Conservation (phyloP, 1,284 basidiomycete genomes). For the Schizophyllum commune region DNA sequence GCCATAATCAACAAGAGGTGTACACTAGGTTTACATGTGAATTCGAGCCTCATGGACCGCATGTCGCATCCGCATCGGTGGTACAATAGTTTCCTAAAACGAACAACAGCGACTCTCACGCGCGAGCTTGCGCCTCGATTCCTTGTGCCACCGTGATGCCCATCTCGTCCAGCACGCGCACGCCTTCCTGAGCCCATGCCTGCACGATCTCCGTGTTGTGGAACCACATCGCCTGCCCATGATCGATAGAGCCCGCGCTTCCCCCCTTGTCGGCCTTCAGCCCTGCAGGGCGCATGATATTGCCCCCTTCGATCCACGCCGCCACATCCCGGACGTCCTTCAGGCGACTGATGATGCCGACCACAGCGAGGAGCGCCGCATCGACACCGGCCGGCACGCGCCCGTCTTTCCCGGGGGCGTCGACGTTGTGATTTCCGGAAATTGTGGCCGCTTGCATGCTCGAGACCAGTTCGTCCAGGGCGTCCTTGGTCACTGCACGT, state of each 20-base stretch:
- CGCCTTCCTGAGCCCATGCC: neutral
- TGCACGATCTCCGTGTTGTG: neutral
- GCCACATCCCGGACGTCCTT: constrained; percentile 43
- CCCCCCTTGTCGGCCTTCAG: neutral
- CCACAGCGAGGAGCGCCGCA: constrained; percentile 44
- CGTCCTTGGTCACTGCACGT: too few species aligned
- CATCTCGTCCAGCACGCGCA: neutral
- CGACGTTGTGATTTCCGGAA: neutral
- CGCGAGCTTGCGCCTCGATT: neutral
- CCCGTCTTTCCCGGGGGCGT: neutral
- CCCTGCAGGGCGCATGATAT: constrained; percentile 22
- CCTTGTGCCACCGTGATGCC: neutral
- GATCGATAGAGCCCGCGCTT: neutral
- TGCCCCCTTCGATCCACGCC: constrained; percentile 47
- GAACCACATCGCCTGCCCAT: neutral
- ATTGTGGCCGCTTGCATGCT: neutral
- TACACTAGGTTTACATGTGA: neutral
- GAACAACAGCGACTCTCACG: neutral
- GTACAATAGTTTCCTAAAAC: neutral
- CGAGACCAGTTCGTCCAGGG: neutral
- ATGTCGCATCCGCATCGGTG: neutral
- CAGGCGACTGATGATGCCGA: constrained; percentile 50
- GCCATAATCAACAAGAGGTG: constrained; percentile 17
- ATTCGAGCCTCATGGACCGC: neutral
- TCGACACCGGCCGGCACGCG: constrained; percentile 21